phyloP scores from a whole-genome alignment of 2,329 filamentous ascomycete species.

The Talaromyces piceae region DNA sequence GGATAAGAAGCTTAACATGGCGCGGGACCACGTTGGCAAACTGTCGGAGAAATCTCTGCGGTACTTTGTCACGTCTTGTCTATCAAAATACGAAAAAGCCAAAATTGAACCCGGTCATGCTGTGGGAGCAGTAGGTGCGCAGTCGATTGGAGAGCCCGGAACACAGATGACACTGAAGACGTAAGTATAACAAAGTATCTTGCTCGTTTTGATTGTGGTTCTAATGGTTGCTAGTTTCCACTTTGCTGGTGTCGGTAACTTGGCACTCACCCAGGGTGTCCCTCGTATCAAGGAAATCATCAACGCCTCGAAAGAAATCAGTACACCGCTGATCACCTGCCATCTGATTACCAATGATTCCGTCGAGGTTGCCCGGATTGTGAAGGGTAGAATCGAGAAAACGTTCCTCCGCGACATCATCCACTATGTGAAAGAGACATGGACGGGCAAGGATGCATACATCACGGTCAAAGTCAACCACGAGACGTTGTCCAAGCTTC shows the following conservation, averaged over 20 bases:
- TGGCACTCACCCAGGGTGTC: slow-evolving; percentile 99
- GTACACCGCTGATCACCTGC: slow-evolving; percentile 87
- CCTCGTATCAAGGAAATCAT: slow-evolving; percentile 99
- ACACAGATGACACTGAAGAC: slow-evolving; percentile 99
- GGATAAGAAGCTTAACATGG: slow-evolving; percentile 25
- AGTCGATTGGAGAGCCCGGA: slow-evolving; percentile 95
- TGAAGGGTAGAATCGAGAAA: slow-evolving; percentile 92
- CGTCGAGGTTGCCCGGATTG: slow-evolving; percentile 76
- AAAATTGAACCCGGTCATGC: slow-evolving; percentile 92
- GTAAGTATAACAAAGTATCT: slow-evolving; percentile 37
- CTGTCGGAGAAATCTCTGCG: slow-evolving; percentile 67
- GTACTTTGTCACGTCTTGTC: slow-evolving; percentile 71
- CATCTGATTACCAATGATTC: slow-evolving; percentile 60
- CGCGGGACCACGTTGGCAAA: slow-evolving; percentile 68
- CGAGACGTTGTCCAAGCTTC: slow-evolving; percentile 68
- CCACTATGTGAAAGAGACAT: slow-evolving; percentile 77
- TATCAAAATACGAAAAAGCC: slow-evolving; percentile 84
- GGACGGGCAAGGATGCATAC: slow-evolving; percentile 68
- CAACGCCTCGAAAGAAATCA: slow-evolving; percentile 91
- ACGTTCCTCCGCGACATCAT: slow-evolving; percentile 80
- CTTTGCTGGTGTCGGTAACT: slow-evolving; percentile 98
- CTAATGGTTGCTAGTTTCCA: slow-evolving; percentile 41
- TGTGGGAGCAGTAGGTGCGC: slow-evolving; percentile 90
- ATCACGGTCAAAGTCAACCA: slow-evolving; percentile 77
- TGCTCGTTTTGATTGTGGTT: neutral